Evolutionary conservation across 441 rosid species (phyloP).

Genomic region (Mallotus repandus): DNA sequence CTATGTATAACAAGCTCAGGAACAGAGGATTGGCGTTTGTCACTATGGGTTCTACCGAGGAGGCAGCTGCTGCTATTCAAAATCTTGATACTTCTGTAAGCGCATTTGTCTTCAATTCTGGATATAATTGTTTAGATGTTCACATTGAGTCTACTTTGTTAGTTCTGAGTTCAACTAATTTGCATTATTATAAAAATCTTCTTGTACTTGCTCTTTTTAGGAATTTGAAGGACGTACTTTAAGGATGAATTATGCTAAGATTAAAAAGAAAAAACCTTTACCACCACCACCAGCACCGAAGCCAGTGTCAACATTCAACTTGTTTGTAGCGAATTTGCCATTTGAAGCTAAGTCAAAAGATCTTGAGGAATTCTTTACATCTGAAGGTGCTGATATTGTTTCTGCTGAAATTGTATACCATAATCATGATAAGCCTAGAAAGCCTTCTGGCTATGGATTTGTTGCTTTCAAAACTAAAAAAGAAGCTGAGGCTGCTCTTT

Average conservation of each 20-base stretch:
- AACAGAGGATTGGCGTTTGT: constrained; percentile 82
- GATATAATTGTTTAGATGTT: not conserved
- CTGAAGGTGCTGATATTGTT: constrained; percentile 49
- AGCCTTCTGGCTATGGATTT: constrained; percentile 78
- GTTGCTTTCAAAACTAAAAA: constrained; percentile 72
- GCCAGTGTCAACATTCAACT: constrained; percentile 52
- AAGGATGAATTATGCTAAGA: constrained; percentile 59
- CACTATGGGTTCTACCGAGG: constrained; percentile 73
- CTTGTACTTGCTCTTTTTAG: constrained; percentile 30
- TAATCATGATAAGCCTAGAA: constrained; percentile 66
- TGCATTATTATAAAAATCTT: not conserved
- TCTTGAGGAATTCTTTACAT: constrained; percentile 59
- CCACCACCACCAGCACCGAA: constrained; percentile 35
- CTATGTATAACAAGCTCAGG: constrained; percentile 64
- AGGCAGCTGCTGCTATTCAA: constrained; percentile 56
- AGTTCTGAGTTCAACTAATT: too few species aligned
- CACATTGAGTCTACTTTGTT: not conserved
- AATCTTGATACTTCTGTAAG: constrained; percentile 66
- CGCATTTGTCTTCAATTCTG: constrained; percentile 11
- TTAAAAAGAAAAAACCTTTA: constrained; percentile 47
- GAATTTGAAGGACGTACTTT: constrained; percentile 69
- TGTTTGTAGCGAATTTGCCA: constrained; percentile 68
- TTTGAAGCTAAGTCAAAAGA: constrained; percentile 65
- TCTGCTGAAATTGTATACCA: constrained; percentile 67
- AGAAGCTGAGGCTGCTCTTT: constrained; percentile 61